Base-by-base conservation (phyloP, 1,139 yeast genomes). In the Debaryomyces psychrophilus region DNA sequence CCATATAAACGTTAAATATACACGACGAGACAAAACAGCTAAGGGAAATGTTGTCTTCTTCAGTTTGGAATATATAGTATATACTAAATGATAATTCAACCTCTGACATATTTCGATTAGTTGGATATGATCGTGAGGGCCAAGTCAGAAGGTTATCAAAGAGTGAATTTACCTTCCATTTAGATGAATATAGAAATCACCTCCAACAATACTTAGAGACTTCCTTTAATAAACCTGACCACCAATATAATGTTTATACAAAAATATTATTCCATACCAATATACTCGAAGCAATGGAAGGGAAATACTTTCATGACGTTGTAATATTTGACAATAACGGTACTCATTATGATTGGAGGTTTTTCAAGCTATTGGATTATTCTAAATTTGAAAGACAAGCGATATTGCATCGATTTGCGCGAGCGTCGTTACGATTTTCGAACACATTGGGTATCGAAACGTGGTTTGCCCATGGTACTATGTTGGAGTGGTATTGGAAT, bases 391-490 rank as follows among this genome's bases (percentile, higher is more conserved):
- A 78, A 49, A 65, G 74, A 43, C 65, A 65, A 40, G 71, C 79
- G 0, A 58, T 69, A 1, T 60, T 81, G 4, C 83, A 79, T 54
- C 64, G 80, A 25, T 53, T 78, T 11, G 62, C 76, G 1, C 61
- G 84, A 44, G 79, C 84, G 0, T 83, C 86, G 86, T 60, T 81
- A 8, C 59, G 71, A 22, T 81, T 81, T 57, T 61, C 81, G n/a
- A 59, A 61, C 17, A 58, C 65, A n/a, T 45, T 66, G 2, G 75
- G 75, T 0, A 48, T 81, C 2, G 62, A 67, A 35, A 70, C 84
- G 2, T 82, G 85, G 83, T 60, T 82, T n/a, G 81, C 81, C 2
- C 85, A 82, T 62, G 87, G 87, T 0, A 67, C 84, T 0, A 62
- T 82, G 46, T 57, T 82, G 27, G 84, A 85, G 1, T 83, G 85